Conservation (phyloP, 2,329 filamentous ascomycete genomes). For the Dactylonectria macrodidyma region DNA sequence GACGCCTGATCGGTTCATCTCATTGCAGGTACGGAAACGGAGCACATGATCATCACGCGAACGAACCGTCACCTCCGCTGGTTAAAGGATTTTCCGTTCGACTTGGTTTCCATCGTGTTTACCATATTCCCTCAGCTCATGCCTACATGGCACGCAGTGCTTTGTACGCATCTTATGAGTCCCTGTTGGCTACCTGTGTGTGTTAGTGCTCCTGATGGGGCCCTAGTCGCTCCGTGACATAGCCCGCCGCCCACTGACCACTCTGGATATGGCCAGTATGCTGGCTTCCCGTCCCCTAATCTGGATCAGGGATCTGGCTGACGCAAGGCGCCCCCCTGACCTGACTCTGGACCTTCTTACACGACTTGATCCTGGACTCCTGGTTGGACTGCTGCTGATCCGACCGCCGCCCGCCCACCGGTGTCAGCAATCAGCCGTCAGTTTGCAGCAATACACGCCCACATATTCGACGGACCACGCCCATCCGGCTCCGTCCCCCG, state of each 20-base stretch:
- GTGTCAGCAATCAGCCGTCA: slow-evolving; percentile 40
- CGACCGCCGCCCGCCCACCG: slow-evolving; percentile 35
- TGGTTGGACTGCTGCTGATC: slow-evolving; percentile 42
- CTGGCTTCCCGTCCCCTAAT: slow-evolving; percentile 42
- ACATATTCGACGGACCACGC: slow-evolving; percentile 32
- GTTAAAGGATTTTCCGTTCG: slow-evolving; percentile 24
- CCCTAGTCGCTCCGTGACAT: slow-evolving; percentile 28
- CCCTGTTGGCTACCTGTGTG: neutral
- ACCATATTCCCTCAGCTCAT: slow-evolving; percentile 14
- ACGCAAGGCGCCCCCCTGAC: slow-evolving; percentile 43
- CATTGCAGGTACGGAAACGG: slow-evolving; percentile 20
- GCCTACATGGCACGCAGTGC: slow-evolving; percentile 2
- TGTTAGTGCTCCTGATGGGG: slow-evolving; percentile 27
- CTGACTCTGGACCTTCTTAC: slow-evolving; percentile 40
- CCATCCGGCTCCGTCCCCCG: slow-evolving; percentile 46
- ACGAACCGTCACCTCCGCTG: slow-evolving; percentile 8
- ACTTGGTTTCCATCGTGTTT: slow-evolving; percentile 21
- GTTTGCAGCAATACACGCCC: slow-evolving; percentile 42
- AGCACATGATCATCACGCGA: slow-evolving; percentile 16
- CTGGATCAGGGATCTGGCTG: slow-evolving; percentile 47
- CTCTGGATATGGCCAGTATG: slow-evolving; percentile 25
- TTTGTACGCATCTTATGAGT: slow-evolving; percentile 22
- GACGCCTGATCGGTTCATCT: slow-evolving; percentile 12
- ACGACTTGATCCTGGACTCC: slow-evolving; percentile 27
- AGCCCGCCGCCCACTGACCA: slow-evolving; percentile 18